A percentile compares a stretch with the other conserved stretches of the same genome.
Conservation (phyloP, 1,139 yeast genomes). For the Yamadazyma triangularis region DNA sequence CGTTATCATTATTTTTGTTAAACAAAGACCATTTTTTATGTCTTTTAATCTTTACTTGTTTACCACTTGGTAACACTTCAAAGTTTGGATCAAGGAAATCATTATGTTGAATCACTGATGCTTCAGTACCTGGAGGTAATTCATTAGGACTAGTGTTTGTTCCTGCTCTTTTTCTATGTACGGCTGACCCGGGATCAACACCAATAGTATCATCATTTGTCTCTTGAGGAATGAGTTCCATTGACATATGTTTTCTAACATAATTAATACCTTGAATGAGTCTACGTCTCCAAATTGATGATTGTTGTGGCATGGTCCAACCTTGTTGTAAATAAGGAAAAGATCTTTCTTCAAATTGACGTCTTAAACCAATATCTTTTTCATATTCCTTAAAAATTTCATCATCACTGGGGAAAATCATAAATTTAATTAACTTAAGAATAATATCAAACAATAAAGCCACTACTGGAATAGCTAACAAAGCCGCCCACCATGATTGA, state of each 20-base stretch:
- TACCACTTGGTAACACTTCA: slow-evolving; percentile 71
- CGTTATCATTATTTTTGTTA: slow-evolving; percentile 19
- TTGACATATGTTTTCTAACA: slow-evolving; percentile 2
- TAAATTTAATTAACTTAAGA: slow-evolving; percentile 51
- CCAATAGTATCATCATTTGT: slow-evolving; percentile 19
- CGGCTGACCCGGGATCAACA: slow-evolving; percentile 9
- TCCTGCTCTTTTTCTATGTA: slow-evolving; percentile 43
- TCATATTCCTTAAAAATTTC: slow-evolving; percentile 78
- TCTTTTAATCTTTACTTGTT: slow-evolving; percentile 42
- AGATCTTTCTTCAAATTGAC: slow-evolving; percentile 68
- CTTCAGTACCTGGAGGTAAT: slow-evolving; percentile 49
- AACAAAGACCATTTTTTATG: slow-evolving; percentile 14
- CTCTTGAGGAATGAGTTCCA: slow-evolving; percentile 7
- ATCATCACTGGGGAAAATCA: slow-evolving; percentile 66
- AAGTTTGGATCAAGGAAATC: slow-evolving; percentile 22
- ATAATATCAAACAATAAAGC: slow-evolving; percentile 66
- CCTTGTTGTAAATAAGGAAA: slow-evolving; percentile 72
- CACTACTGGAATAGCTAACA: slow-evolving; percentile 51
- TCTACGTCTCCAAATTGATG: slow-evolving; percentile 18
- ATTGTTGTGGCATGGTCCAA: slow-evolving; percentile 62
- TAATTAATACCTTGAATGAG: slow-evolving; percentile 3
- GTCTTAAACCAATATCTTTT: slow-evolving; percentile 61
- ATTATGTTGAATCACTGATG: slow-evolving; percentile 29
- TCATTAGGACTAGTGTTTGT: slow-evolving; percentile 44
- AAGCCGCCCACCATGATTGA: slow-evolving; percentile 78